These are phyloP conservation scores for Penicillium angulare DNA, from an alignment of 495 filamentous ascomycete genomes.

Conservation along the genomic window DNA sequence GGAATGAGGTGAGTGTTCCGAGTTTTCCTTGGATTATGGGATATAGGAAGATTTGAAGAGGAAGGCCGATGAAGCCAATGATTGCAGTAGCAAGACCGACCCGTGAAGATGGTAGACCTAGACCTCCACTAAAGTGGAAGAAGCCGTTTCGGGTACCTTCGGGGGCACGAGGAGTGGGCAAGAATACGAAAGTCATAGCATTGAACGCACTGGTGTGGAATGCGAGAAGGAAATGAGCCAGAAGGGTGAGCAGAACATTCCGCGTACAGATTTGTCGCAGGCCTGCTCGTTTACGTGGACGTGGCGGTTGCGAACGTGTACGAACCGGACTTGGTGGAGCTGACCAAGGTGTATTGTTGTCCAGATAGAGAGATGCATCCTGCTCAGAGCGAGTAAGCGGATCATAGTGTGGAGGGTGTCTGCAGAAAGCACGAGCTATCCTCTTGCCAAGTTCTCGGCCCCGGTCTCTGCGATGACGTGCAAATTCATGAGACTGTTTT, in stretches of 20 bases:
- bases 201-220: constrained; percentile 76
- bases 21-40: constrained; percentile 57
- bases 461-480: constrained; percentile 46
- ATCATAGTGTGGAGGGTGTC: constrained; percentile 28
- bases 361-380: constrained; percentile 32
- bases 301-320: constrained; percentile 10
- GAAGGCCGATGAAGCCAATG: constrained; percentile 68
- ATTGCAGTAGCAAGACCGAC: constrained; percentile 69
- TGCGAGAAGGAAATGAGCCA: constrained; percentile 65
- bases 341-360: constrained; percentile 28
- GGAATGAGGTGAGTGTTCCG: constrained; percentile 61
- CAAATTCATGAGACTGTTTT: constrained; percentile 48
- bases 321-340: constrained; percentile 27
- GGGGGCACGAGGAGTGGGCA: constrained; percentile 61
- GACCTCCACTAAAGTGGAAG: constrained; percentile 69
- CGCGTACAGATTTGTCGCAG: constrained; percentile 62
- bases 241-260: constrained; percentile 59
- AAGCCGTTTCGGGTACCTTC: constrained; percentile 45
- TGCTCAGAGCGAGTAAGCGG: constrained; percentile 25
- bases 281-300: constrained; percentile 36
- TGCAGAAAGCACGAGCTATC: constrained; percentile 32
- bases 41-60: constrained; percentile 69
- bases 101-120: constrained; percentile 63
- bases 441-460: constrained; percentile 47
- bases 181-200: constrained; percentile 68